A percentile compares a stretch with the other conserved stretches of the same genome.
These are phyloP conservation scores for Drechslerella coelobrocha DNA, from an alignment of 2,329 filamentous ascomycete genomes.

Conservation along the genomic window DNA sequence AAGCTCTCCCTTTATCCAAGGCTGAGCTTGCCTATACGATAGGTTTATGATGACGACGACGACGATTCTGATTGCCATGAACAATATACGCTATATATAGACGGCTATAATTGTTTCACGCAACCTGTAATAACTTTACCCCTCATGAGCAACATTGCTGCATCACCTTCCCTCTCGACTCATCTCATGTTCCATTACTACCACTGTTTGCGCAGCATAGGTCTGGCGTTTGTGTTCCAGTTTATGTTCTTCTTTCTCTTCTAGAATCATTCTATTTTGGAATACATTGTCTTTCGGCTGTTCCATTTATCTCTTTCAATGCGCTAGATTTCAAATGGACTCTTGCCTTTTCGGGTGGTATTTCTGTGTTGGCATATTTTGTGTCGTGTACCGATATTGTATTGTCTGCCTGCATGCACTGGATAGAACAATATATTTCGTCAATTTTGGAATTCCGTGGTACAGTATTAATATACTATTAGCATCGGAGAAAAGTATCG, in stretches of 20 bases:
- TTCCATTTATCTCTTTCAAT: neutral
- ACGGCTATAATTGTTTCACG: neutral
- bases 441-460: too few relatives aligned
- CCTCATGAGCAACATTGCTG: neutral
- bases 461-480: too few relatives aligned
- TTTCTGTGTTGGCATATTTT: slow-evolving; percentile 7
- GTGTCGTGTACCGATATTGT: too few relatives aligned
- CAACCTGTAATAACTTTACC: neutral
- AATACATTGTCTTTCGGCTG: neutral
- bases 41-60: too few relatives aligned
- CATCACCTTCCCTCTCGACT: slow-evolving; percentile 25
- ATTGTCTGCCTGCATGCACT: too few relatives aligned
- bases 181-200: slow-evolving; percentile 17
- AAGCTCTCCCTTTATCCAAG: too few relatives aligned
- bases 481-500: too few relatives aligned
- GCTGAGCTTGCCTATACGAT: too few relatives aligned
- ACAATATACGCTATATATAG: neutral
- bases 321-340: neutral
- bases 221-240: slow-evolving; percentile 25
- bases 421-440: too few relatives aligned
- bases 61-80: neutral
- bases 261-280: slow-evolving; percentile 5
- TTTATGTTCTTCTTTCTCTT: slow-evolving; percentile 3
- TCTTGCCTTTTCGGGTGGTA: neutral
- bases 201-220: slow-evolving; percentile 7